Percentiles rank a stretch among this genome's conserved stretches.
phyloP scores from a whole-genome alignment of 208 protist genomes.

The Leishmania turanica region DNA sequence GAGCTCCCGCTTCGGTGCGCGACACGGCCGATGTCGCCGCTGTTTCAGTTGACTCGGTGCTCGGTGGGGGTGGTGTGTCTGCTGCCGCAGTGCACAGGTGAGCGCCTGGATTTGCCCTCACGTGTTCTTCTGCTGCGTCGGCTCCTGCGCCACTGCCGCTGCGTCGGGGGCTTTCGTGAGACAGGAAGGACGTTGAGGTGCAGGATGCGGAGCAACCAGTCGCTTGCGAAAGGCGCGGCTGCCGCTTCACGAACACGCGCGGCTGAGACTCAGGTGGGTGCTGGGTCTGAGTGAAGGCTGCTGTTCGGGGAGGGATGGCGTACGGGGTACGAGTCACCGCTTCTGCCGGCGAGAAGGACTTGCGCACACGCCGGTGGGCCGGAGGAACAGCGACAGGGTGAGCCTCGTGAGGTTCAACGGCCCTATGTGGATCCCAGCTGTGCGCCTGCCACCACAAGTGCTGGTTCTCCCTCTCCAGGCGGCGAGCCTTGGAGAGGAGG shows the following conservation, averaged over 20 bases:
- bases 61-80: not conserved
- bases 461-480: conserved; percentile 30
- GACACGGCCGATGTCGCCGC: not conserved
- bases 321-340: not conserved
- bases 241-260: conserved; percentile 10
- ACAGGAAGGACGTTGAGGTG: not conserved
- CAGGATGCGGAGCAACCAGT: conserved; percentile 4
- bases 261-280: not conserved
- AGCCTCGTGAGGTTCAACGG: not conserved
- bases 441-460: conserved; percentile 28
- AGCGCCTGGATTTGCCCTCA: not conserved
- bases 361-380: not conserved
- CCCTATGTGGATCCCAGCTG: conserved; percentile 30
- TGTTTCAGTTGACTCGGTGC: not conserved
- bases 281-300: not conserved
- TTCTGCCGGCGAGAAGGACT: too few relatives aligned
- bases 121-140: not conserved
- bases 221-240: not conserved
- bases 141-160: not conserved
- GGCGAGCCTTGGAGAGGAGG: conserved; percentile 25
- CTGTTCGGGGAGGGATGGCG: not conserved
- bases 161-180: not conserved
- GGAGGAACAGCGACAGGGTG: not conserved
- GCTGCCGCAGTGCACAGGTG: not conserved
- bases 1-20: not conserved